phyloP scores from a whole-genome alignment of 179 eudicot genomes.

The Amaranthus tricolor region DNA sequence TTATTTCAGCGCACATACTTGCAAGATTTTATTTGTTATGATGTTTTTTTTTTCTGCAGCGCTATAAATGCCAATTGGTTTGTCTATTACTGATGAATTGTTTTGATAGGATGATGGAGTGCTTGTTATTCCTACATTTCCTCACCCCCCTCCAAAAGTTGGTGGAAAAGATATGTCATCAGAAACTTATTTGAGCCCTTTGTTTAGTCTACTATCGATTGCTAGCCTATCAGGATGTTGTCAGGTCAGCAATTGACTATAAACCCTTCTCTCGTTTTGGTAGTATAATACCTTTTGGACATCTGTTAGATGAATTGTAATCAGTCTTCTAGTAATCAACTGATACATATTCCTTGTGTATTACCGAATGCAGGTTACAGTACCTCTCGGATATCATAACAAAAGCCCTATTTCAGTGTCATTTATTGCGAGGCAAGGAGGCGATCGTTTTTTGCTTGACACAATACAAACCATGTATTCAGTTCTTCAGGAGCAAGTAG shows the following conservation, averaged over 20 bases:
- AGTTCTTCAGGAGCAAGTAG: conserved; percentile 62
- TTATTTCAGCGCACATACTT: too few relatives aligned
- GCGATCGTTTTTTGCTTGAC: conserved; percentile 86
- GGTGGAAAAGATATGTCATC: conserved; percentile 65
- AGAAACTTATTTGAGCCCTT: conserved; percentile 53
- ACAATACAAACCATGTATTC: conserved; percentile 61
- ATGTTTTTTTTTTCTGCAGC: too few relatives aligned
- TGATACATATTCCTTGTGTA: conserved; percentile 11
- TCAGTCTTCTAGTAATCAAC: background rate
- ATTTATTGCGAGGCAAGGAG: conserved; percentile 78
- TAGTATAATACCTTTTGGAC: background rate
- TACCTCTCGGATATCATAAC: conserved; percentile 76
- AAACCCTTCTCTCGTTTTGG: conserved; percentile 1
- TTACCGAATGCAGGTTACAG: conserved; percentile 49
- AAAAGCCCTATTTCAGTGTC: conserved; percentile 85
- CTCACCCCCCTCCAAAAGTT: conserved; percentile 70
- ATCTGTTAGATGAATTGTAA: background rate
- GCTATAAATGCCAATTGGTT: background rate
- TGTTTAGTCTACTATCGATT: conserved; percentile 57
- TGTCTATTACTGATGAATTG: conserved; percentile 11
- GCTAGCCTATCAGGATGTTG: conserved; percentile 98
- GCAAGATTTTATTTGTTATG: too few relatives aligned
- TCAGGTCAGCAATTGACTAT: conserved; percentile 52
- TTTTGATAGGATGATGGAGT: conserved; percentile 78
- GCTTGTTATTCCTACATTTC: conserved; percentile 75